Conservation (phyloP, 1,284 basidiomycete genomes). For the Marasmius sp. region DNA sequence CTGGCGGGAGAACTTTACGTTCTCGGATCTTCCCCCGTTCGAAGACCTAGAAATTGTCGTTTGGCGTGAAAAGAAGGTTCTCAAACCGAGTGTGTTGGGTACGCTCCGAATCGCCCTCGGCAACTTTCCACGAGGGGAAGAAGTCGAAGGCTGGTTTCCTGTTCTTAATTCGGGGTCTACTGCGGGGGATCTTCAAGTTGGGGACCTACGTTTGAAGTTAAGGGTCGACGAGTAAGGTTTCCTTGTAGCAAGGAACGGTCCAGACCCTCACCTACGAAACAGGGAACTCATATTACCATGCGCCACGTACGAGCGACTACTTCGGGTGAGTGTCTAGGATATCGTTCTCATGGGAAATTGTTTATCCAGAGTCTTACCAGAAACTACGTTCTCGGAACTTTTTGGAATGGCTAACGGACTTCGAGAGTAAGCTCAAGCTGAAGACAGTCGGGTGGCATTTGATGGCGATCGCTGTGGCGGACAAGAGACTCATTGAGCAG, state of each 20-base stretch:
- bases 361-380: conserved; percentile 31
- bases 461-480: conserved; percentile 67
- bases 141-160: conserved; percentile 83
- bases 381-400: conserved; percentile 63
- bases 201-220: conserved; percentile 72
- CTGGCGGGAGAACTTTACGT: conserved; percentile 79
- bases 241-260: background rate
- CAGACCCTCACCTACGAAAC: conserved; percentile 4
- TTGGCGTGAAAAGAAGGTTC: conserved; percentile 63
- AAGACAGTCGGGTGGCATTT: conserved; percentile 60
- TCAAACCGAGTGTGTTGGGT: conserved; percentile 58
- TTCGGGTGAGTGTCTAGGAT: conserved; percentile 43
- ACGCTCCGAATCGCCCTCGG: conserved; percentile 61
- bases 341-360: conserved; percentile 5
- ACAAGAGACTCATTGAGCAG: conserved; percentile 61
- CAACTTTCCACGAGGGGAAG: conserved; percentile 71
- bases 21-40: conserved; percentile 72
- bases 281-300: conserved; percentile 77
- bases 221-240: conserved; percentile 71
- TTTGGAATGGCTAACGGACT: conserved; percentile 71
- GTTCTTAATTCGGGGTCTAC: conserved; percentile 52
- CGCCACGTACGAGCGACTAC: conserved; percentile 52
- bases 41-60: conserved; percentile 63
- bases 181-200: conserved; percentile 57
- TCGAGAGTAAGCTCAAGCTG: conserved; percentile 65